Evolutionary conservation across 2,329 filamentous ascomycete species (phyloP).

Genomic region (Aspergillus sp.): DNA sequence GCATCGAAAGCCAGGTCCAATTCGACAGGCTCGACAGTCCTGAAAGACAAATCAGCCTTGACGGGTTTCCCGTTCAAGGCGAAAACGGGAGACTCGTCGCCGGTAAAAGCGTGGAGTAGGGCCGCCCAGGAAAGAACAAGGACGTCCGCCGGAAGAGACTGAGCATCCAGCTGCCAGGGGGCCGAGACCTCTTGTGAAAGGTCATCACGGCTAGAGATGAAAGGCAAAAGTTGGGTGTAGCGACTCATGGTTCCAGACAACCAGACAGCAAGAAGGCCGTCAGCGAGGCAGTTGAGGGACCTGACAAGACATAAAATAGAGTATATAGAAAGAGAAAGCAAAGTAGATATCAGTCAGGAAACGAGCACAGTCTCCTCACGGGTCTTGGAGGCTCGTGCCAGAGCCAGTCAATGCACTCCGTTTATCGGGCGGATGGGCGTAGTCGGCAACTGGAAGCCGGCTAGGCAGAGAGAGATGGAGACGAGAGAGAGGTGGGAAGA

Average conservation of each 20-base stretch:
- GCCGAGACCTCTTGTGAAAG: constrained; percentile 4
- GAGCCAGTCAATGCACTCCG: too few relatives aligned
- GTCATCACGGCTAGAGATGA: constrained; percentile 9
- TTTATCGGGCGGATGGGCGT: too few relatives aligned
- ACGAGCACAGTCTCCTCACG: too few relatives aligned
- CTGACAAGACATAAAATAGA: too few relatives aligned
- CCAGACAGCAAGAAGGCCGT: not conserved
- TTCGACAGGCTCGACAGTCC: constrained; percentile 9
- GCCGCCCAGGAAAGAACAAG: constrained; percentile 21
- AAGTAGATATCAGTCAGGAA: too few relatives aligned
- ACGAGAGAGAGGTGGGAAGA: not conserved
- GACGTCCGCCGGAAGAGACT: constrained; percentile 10
- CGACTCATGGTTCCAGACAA: constrained; percentile 11
- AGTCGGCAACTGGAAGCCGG: too few relatives aligned
- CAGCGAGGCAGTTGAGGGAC: too few relatives aligned
- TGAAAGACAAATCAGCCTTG: constrained; percentile 14
- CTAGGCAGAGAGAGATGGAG: too few relatives aligned
- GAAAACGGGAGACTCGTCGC: constrained; percentile 24
- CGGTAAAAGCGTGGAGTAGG: constrained; percentile 22
- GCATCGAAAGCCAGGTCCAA: constrained; percentile 7
- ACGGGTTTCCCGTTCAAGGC: constrained; percentile 17
- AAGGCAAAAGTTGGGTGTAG: constrained; percentile 14
- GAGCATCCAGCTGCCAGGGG: constrained; percentile 11
- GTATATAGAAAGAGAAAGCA: too few relatives aligned
- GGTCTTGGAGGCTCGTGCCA: too few relatives aligned